A percentile compares a stretch with the other conserved stretches of the same genome.
Conservation (phyloP, 768 basidiomycete species). For the Cyathus striatus region DNA sequence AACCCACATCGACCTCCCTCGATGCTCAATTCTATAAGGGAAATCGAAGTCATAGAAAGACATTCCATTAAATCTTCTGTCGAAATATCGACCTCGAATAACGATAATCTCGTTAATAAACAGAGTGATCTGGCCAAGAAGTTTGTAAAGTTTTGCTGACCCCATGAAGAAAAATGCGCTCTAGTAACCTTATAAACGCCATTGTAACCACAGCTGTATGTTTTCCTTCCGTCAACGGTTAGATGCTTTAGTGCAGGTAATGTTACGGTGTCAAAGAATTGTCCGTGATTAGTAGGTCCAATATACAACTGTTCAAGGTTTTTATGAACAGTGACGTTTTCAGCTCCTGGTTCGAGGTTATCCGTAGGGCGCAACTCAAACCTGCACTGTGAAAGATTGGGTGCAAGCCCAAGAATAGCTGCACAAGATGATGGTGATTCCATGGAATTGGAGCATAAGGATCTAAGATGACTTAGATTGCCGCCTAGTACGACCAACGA, state of each 20-base stretch:
- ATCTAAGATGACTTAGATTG: not conserved
- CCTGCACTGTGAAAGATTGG: not conserved
- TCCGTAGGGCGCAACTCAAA: not conserved
- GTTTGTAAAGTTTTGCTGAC: not conserved
- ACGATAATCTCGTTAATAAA: not conserved
- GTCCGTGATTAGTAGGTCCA: constrained; percentile 3
- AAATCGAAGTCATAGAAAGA: not conserved
- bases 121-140: constrained; percentile 2
- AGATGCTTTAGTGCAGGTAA: constrained; percentile 4
- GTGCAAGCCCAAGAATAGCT: not conserved
- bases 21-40: constrained; percentile 3
- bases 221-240: constrained; percentile 3
- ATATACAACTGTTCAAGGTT: constrained; percentile 1
- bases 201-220: not conserved
- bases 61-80: constrained; percentile 1
- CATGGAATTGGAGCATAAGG: not conserved
- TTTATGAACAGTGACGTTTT: not conserved
- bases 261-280: constrained; percentile 5
- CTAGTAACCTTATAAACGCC: not conserved
- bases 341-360: not conserved
- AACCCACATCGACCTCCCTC: not conserved
- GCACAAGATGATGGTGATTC: not conserved
- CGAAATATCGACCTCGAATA: not conserved
- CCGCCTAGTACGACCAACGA: not conserved
- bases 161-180: not conserved